Conservation (phyloP, 2,329 filamentous ascomycete genomes). For the Ophiostoma sp. region DNA sequence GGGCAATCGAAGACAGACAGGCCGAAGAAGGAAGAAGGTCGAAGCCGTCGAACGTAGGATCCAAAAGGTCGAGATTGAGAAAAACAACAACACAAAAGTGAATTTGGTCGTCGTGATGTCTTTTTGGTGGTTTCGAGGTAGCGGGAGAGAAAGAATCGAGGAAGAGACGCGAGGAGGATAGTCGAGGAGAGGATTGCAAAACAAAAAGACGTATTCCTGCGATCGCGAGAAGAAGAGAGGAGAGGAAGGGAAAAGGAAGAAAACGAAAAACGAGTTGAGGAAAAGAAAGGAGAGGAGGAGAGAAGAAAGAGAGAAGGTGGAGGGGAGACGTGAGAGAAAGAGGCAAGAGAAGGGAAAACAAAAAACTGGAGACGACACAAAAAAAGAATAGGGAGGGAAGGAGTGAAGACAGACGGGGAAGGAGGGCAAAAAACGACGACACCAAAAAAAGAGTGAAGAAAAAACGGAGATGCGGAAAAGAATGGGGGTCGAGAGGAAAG, state of each 20-base stretch:
- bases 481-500: neutral
- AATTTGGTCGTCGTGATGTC: constrained; percentile 40
- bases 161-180: constrained; percentile 11
- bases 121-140: constrained; percentile 3
- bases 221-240: constrained; percentile 7
- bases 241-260: neutral
- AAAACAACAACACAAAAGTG: constrained; percentile 41
- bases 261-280: constrained; percentile 11
- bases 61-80: neutral
- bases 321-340: constrained; percentile 13
- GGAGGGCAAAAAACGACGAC: constrained; percentile 2
- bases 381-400: constrained; percentile 21
- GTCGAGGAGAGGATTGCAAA: constrained; percentile 8
- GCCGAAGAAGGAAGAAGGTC: constrained; percentile 6
- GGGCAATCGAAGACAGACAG: neutral
- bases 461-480: constrained; percentile 7
- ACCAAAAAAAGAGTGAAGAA: neutral
- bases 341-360: constrained; percentile 3
- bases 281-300: neutral
- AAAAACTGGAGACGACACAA: constrained; percentile 16
- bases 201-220: constrained; percentile 4
- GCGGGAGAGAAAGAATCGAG: neutral
- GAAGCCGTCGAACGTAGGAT: neutral
- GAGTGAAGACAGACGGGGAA: neutral
- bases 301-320: constrained; percentile 1